Evolutionary conservation across 164 flowering plant genomes (phyloP).

Genomic region (Chimonanthus praecox): DNA sequence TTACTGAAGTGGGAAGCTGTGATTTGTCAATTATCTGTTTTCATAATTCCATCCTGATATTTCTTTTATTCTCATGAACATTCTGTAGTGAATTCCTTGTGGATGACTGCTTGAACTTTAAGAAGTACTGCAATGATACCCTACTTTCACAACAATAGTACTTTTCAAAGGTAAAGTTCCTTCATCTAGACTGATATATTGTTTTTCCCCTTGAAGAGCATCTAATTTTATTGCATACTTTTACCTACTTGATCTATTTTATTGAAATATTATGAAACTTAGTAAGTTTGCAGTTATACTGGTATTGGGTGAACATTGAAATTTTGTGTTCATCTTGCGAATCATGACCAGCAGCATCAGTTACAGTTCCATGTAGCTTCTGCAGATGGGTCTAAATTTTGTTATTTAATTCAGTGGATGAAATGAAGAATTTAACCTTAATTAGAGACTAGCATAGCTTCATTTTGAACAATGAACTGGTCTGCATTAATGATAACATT

Average conservation of each 20-base stretch:
- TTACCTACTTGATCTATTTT: background rate
- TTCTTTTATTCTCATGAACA: background rate
- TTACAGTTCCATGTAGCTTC: background rate
- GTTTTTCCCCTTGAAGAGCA: background rate
- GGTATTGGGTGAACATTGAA: background rate
- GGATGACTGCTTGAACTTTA: slow-evolving; percentile 76
- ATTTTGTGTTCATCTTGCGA: background rate
- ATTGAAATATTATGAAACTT: too few relatives aligned
- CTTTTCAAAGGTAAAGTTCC: background rate
- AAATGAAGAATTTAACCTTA: too few relatives aligned
- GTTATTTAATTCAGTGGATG: background rate
- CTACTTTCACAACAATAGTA: slow-evolving; percentile 28
- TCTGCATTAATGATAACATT: background rate
- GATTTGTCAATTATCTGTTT: background rate
- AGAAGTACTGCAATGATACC: slow-evolving; percentile 70
- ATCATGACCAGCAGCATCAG: background rate
- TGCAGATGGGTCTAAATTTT: background rate
- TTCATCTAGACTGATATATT: background rate
- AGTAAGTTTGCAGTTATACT: background rate
- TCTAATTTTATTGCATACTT: background rate
- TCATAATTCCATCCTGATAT: background rate
- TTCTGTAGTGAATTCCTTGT: slow-evolving; percentile 67
- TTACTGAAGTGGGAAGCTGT: background rate
- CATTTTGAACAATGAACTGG: background rate
- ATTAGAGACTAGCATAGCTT: background rate